Evolutionary conservation across 306 rosid species (phyloP).

Genomic region (Rosa chinensis): DNA sequence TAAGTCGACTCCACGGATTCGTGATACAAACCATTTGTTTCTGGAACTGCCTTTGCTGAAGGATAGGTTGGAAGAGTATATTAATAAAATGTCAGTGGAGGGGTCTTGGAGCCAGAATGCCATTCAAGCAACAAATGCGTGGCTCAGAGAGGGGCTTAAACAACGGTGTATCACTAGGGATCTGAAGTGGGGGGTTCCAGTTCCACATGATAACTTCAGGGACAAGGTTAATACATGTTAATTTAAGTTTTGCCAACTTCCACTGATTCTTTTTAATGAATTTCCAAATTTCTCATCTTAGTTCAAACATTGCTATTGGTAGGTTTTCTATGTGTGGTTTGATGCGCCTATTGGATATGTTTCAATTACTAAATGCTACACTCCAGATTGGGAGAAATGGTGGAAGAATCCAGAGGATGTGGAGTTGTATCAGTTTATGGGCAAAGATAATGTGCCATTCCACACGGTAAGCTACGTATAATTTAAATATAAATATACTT

Average conservation of each 20-base stretch:
- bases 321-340: slow-evolving; percentile 99
- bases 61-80: slow-evolving; percentile 68
- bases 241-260: not conserved
- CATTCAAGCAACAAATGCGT: slow-evolving; percentile 77
- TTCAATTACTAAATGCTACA: slow-evolving; percentile 89
- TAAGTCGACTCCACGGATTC: slow-evolving; percentile 65
- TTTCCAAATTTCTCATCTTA: not conserved
- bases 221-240: slow-evolving; percentile 64
- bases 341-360: slow-evolving; percentile 97
- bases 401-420: slow-evolving; percentile 97
- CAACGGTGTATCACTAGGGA: slow-evolving; percentile 90
- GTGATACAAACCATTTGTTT: slow-evolving; percentile 89
- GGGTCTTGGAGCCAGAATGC: slow-evolving; percentile 99
- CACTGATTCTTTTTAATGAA: not conserved
- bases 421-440: slow-evolving; percentile 94
- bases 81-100: slow-evolving; percentile 66
- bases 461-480: slow-evolving; percentile 67
- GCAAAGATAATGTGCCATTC: slow-evolving; percentile 98
- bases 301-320: slow-evolving; percentile 15
- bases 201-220: slow-evolving; percentile 81
- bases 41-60: slow-evolving; percentile 83
- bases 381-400: slow-evolving; percentile 94
- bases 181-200: slow-evolving; percentile 99
- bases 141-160: slow-evolving; percentile 87
- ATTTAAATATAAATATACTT: not conserved